Percentiles rank a stretch among this genome's conserved stretches.
Evolutionary conservation across 2,329 filamentous ascomycete genomes (phyloP).

Genomic region (Dryadomyces sulphureus): DNA sequence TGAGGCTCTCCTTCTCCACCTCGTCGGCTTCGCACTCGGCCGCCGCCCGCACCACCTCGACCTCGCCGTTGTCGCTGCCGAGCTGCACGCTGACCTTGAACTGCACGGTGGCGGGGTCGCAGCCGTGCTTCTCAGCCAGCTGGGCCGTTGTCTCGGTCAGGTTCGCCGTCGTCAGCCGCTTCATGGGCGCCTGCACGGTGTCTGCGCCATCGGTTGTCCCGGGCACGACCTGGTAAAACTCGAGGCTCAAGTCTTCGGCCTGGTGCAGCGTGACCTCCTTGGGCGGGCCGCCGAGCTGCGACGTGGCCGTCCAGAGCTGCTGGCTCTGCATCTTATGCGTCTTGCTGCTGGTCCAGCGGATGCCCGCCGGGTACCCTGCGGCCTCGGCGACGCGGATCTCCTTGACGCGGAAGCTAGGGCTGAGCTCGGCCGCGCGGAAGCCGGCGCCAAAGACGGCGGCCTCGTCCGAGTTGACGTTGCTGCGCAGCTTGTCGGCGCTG

Average conservation of each 20-base stretch:
- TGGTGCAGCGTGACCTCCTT: conserved; percentile 81
- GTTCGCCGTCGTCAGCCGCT: conserved; percentile 63
- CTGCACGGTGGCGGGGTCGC: conserved; percentile 59
- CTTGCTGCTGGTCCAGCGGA: conserved; percentile 53
- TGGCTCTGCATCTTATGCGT: conserved; percentile 61
- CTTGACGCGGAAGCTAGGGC: conserved; percentile 93
- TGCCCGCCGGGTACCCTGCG: conserved; percentile 55
- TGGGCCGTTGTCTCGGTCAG: conserved; percentile 68
- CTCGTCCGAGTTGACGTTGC: conserved; percentile 94
- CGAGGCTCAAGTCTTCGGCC: conserved; percentile 64
- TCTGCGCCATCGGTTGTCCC: conserved; percentile 27
- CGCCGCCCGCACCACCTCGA: conserved; percentile 59
- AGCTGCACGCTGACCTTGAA: conserved; percentile 69
- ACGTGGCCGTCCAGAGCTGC: conserved; percentile 67
- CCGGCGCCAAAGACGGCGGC: conserved; percentile 90
- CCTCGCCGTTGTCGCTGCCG: conserved; percentile 58
- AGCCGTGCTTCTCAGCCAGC: conserved; percentile 66
- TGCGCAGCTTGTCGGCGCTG: conserved; percentile 63
- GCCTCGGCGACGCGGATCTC: conserved; percentile 78
- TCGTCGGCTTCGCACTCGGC: conserved; percentile 76
- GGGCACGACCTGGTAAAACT: conserved; percentile 61
- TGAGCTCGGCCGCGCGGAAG: conserved; percentile 84
- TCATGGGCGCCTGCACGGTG: conserved; percentile 43
- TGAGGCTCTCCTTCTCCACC: conserved; percentile 60
- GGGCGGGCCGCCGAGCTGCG: conserved; percentile 55